Evolutionary conservation across 1,284 basidiomycete species (phyloP), one percentile per base, ranked within the genome.

Genomic region (Megacollybia platyphylla): DNA sequence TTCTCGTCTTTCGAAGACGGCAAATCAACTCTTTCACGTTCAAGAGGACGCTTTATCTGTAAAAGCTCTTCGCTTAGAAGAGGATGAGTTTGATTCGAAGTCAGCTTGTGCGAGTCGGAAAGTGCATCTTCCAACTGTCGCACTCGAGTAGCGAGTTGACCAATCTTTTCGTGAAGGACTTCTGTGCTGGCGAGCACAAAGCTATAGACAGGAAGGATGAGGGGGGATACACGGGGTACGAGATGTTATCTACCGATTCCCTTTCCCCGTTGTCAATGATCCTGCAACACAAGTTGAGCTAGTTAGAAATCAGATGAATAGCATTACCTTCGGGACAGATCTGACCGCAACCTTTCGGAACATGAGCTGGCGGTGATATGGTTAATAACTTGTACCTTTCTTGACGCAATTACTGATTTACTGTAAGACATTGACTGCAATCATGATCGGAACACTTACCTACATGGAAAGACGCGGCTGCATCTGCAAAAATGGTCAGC

Each of bases 121-220:
- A 82, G 67, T 7, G 75, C 77, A 57, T 80, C 78, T 55, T 82
- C 79, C 8, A 82, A 63, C 38, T 73, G 64, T 31, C 77, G 67
- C 18, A 81, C 73, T 38, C 79, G 72, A 48, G 59, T 73, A 13
- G 75, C 65, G 10, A 82, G 61, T 15, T 69, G 55, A 34, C 65
- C 68, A 39, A 81, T 82, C 56, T 79, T 80, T 48, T 79, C 77
- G 49, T 82, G 78, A 10, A 82, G 65, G 8, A 60, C 67, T 56
- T 80, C 76, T 13, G 78, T 80, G 49, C 80, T 80, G 17, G 78
- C 78, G 11, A 79, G 66, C 18, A 81, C 76, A 51, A 80, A 79
- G 52, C 77, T 79, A 45, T 4, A 46, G 40, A 42, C 34, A 15
- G 46, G 31, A 48, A 42, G 29, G 44, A 35, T 27, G 36, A 31